phyloP scores from a whole-genome alignment of 495 filamentous ascomycete genomes.

The Aspergillus campestris region DNA sequence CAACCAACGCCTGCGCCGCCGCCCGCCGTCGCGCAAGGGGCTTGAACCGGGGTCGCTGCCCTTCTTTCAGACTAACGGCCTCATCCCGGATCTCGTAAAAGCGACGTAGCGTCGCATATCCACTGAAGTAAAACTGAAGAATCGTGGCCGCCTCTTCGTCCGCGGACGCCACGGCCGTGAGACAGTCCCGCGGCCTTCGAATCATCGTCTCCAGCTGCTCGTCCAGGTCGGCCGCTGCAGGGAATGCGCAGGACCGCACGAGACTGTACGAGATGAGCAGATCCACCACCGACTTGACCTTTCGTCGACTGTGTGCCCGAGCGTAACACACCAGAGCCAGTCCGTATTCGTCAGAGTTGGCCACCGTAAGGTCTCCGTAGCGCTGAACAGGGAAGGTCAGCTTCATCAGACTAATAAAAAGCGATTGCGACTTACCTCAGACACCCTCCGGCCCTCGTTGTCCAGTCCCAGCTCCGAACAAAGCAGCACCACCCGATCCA shows the following conservation, averaged over 20 bases:
- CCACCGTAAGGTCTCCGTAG: slow-evolving; percentile 63
- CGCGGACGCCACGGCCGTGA: slow-evolving; percentile 53
- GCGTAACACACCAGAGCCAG: slow-evolving; percentile 80
- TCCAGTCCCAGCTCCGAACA: slow-evolving; percentile 63
- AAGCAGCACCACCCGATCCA: slow-evolving; percentile 67
- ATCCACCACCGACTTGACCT: slow-evolving; percentile 73
- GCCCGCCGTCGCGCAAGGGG: slow-evolving; percentile 50
- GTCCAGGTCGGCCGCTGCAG: slow-evolving; percentile 59
- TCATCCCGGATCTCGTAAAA: slow-evolving; percentile 84
- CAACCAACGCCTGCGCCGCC: slow-evolving; percentile 63
- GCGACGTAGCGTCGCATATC: slow-evolving; percentile 77
- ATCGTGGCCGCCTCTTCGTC: slow-evolving; percentile 73
- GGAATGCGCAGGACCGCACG: slow-evolving; percentile 71
- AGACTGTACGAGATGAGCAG: slow-evolving; percentile 81
- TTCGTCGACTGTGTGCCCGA: slow-evolving; percentile 61
- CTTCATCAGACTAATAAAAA: background rate
- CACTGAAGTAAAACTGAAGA: slow-evolving; percentile 74
- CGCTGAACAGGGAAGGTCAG: slow-evolving; percentile 39
- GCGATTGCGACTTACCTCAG: slow-evolving; percentile 52
- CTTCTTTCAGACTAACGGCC: slow-evolving; percentile 30
- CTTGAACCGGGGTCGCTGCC: slow-evolving; percentile 34
- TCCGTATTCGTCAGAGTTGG: slow-evolving; percentile 64
- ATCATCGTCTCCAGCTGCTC: slow-evolving; percentile 55
- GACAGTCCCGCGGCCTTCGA: slow-evolving; percentile 53
- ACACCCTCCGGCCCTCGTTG: slow-evolving; percentile 59